Evolutionary conservation across 2,329 filamentous ascomycete species (phyloP).

Genomic region (Teratosphaeria nubilosa): DNA sequence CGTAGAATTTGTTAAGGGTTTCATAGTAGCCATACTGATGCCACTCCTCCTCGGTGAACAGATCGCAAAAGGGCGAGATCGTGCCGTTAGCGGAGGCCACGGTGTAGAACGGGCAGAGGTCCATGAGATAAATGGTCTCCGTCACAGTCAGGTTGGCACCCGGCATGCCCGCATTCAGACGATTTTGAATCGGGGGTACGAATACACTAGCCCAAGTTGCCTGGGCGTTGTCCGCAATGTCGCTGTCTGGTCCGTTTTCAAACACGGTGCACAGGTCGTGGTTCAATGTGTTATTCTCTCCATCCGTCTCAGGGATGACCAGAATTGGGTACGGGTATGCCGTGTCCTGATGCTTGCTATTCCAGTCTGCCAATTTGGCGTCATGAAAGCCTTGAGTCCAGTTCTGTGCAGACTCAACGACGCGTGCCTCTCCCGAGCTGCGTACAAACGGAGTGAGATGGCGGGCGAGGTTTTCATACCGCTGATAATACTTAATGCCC

Average conservation of each 20-base stretch:
- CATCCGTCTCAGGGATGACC: constrained; percentile 57
- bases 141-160: constrained; percentile 54
- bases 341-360: constrained; percentile 28
- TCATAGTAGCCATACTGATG: constrained; percentile 50
- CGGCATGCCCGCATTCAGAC: constrained; percentile 58
- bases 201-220: constrained; percentile 53
- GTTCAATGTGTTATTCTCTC: constrained; percentile 71
- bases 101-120: constrained; percentile 77
- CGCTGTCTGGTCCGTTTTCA: constrained; percentile 46
- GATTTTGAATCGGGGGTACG: constrained; percentile 53
- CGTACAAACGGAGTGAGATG: constrained; percentile 58
- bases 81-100: constrained; percentile 50
- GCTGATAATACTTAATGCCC: constrained; percentile 63
- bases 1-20: constrained; percentile 75
- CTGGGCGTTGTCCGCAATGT: constrained; percentile 43
- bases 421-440: constrained; percentile 58
- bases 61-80: constrained; percentile 61
- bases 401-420: constrained; percentile 63
- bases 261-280: constrained; percentile 64
- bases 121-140: constrained; percentile 69
- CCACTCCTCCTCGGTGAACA: constrained; percentile 64
- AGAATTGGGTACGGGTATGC: constrained; percentile 47
- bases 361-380: constrained; percentile 37
- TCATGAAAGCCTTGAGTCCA: constrained; percentile 66
- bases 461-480: constrained; percentile 56